phyloP scores from a whole-genome alignment of 305 asterid species.

The Salvia sclarea region DNA sequence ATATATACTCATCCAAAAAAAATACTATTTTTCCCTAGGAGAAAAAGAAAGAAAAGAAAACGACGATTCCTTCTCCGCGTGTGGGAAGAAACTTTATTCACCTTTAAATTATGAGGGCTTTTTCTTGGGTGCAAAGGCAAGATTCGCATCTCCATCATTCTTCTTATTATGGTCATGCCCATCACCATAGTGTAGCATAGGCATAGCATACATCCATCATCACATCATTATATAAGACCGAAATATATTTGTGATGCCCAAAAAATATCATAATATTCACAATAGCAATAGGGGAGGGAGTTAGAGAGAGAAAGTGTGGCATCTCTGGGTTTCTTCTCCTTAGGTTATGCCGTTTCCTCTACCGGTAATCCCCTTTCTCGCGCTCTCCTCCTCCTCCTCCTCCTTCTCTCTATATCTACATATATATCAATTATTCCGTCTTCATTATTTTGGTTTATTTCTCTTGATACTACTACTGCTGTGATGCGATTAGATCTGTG shows the following conservation, averaged over 20 bases:
- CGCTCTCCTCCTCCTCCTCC: not conserved
- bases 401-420: not conserved
- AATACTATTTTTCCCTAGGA: not conserved
- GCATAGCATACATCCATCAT: slow-evolving; percentile 15
- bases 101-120: not conserved
- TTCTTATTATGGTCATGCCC: slow-evolving; percentile 2
- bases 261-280: slow-evolving; percentile 11
- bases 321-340: slow-evolving; percentile 52
- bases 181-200: slow-evolving; percentile 10
- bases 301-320: slow-evolving; percentile 52
- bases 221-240: slow-evolving; percentile 28
- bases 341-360: slow-evolving; percentile 57
- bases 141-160: slow-evolving; percentile 35
- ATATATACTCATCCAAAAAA: no score
- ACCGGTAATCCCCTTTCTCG: slow-evolving; percentile 37
- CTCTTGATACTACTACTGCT: not conserved
- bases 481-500: slow-evolving; percentile 35
- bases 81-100: not conserved
- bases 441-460: not conserved
- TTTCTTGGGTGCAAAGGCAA: slow-evolving; percentile 39
- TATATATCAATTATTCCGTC: not conserved
- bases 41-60: not conserved
- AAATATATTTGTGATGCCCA: slow-evolving; percentile 14
- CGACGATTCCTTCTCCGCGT: slow-evolving; percentile 23
- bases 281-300: slow-evolving; percentile 36